Percentiles rank a stretch among this genome's conserved stretches.
These are phyloP conservation scores for Phytophthora hibernalis DNA, from an alignment of 352 stramenopile genomes.

Conservation along the genomic window DNA sequence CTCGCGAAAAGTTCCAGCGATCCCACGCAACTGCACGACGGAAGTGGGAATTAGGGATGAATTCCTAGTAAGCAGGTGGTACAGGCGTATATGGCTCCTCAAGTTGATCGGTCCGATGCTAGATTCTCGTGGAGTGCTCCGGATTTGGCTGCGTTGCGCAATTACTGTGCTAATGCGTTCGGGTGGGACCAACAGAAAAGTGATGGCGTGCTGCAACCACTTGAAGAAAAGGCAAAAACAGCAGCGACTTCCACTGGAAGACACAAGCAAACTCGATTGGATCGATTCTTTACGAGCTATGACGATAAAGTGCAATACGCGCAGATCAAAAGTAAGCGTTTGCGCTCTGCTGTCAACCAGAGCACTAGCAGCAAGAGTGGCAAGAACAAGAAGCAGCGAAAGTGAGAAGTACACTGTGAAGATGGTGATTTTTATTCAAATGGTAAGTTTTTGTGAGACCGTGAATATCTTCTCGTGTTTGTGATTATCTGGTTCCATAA, in stretches of 20 bases:
- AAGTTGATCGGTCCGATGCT: constrained; percentile 82
- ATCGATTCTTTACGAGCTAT: constrained; percentile 96
- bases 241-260: constrained; percentile 34
- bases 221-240: constrained; percentile 71
- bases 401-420: constrained; percentile 13
- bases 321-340: constrained; percentile 89
- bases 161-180: constrained; percentile 91
- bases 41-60: constrained; percentile 94
- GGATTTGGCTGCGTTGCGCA: constrained; percentile 85
- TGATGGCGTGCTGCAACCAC: constrained; percentile 89
- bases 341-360: constrained; percentile 81
- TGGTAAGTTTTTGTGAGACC: constrained; percentile 15
- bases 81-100: constrained; percentile 94
- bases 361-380: constrained; percentile 23
- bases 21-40: constrained; percentile 92
- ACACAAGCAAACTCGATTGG: constrained; percentile 91
- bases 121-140: constrained; percentile 95
- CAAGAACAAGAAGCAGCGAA: constrained; percentile 29
- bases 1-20: constrained; percentile 86
- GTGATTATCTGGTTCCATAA: constrained; percentile 16
- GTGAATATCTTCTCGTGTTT: neutral
- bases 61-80: constrained; percentile 94
- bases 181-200: constrained; percentile 95
- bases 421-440: constrained; percentile 12
- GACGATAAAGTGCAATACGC: constrained; percentile 97